These are phyloP conservation scores for Pneumocystis jirovecii DNA, from an alignment of 1,139 yeast species.

Conservation along the genomic window DNA sequence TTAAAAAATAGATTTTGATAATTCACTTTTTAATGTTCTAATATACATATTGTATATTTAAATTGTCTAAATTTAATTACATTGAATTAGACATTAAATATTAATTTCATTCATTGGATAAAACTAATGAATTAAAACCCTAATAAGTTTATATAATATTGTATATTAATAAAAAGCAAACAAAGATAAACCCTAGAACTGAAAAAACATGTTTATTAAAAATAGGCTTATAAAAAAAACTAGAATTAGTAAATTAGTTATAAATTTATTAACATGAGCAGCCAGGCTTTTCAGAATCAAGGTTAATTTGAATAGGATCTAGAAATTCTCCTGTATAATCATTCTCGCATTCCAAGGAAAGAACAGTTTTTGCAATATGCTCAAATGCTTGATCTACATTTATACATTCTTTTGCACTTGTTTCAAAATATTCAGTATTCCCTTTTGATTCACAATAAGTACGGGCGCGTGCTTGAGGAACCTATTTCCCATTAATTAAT, in stretches of 20 bases:
- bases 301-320: constrained; percentile 11
- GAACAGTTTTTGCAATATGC: constrained; percentile 86
- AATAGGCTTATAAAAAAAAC: not conserved
- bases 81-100: not conserved
- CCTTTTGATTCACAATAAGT: constrained; percentile 78
- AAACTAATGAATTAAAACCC: not conserved
- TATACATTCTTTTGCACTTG: constrained; percentile 81
- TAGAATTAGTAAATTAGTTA: not conserved
- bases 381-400: constrained; percentile 93
- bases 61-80: not conserved
- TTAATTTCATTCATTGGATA: not conserved
- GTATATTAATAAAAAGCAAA: not conserved
- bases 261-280: not conserved
- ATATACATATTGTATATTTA: no score
- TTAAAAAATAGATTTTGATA: constrained; percentile 38
- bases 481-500: not conserved
- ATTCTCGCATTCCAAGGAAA: constrained; percentile 77
- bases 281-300: constrained; percentile 6
- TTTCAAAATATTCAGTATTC: constrained; percentile 82
- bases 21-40: not conserved
- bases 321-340: constrained; percentile 24
- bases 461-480: constrained; percentile 64
- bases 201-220: not conserved
- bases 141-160: not conserved
- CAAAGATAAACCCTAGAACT: not conserved